Percentiles rank a stretch among this genome's conserved stretches.
Evolutionary conservation across 768 basidiomycete species (phyloP).

Genomic region (Mycena filopes): DNA sequence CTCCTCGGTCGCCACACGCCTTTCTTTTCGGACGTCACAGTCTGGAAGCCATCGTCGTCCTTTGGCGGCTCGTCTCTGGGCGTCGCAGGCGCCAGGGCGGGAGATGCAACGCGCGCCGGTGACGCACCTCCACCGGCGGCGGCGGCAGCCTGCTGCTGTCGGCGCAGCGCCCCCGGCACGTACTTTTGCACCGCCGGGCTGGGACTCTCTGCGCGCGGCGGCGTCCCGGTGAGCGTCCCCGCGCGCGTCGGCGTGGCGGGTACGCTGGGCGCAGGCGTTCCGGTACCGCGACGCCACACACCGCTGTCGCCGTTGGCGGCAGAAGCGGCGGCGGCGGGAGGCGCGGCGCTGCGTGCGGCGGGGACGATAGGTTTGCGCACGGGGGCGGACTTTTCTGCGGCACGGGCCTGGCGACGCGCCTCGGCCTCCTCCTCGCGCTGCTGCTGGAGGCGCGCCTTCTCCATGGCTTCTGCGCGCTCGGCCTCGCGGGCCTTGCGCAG

Average conservation of each 20-base stretch:
- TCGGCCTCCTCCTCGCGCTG: slow-evolving; percentile 81
- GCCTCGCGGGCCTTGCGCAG: slow-evolving; percentile 63
- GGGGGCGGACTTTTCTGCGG: slow-evolving; percentile 46
- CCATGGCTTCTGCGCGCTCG: slow-evolving; percentile 60
- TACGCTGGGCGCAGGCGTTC: slow-evolving; percentile 40
- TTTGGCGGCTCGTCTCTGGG: slow-evolving; percentile 55
- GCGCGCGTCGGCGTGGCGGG: slow-evolving; percentile 43
- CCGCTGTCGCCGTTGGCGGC: slow-evolving; percentile 36
- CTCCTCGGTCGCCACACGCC: slow-evolving; percentile 47
- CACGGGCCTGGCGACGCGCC: slow-evolving; percentile 53
- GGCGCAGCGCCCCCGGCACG: slow-evolving; percentile 52
- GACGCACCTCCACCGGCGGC: slow-evolving; percentile 33
- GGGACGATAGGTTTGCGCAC: slow-evolving; percentile 41
- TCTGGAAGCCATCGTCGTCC: slow-evolving; percentile 81
- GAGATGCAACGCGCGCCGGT: slow-evolving; percentile 42
- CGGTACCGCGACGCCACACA: slow-evolving; percentile 43
- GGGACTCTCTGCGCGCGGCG: slow-evolving; percentile 67
- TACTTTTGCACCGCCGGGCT: slow-evolving; percentile 55
- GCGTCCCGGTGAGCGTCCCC: slow-evolving; percentile 44
- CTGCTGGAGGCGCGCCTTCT: slow-evolving; percentile 66
- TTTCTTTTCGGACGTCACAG: slow-evolving; percentile 57
- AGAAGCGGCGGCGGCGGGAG: slow-evolving; percentile 27
- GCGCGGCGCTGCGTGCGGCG: slow-evolving; percentile 39
- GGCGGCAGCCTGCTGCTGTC: slow-evolving; percentile 57
- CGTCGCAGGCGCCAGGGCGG: slow-evolving; percentile 41